Evolutionary conservation across 2,329 filamentous ascomycete species (phyloP).

Genomic region (Diaporthe capsici): DNA sequence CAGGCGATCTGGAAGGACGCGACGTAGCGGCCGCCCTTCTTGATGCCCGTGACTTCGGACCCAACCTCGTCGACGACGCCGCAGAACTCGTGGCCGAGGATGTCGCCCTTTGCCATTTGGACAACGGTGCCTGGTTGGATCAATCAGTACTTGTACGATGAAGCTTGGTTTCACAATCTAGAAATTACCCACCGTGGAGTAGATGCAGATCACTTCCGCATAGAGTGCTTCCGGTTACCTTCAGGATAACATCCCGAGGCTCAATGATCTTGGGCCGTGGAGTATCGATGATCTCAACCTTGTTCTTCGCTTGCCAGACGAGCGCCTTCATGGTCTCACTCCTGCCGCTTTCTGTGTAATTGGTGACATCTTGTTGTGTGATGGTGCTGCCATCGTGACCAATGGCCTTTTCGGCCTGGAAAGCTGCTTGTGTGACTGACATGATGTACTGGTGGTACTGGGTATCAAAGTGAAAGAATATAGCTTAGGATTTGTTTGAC

Average conservation of each 20-base stretch:
- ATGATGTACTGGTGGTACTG: conserved; percentile 53
- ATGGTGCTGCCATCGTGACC: conserved; percentile 77
- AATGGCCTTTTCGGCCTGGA: conserved; percentile 74
- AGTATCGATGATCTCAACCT: conserved; percentile 77
- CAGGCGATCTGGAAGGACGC: conserved; percentile 89
- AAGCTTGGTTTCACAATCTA: background rate
- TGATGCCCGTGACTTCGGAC: conserved; percentile 64
- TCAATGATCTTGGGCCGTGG: conserved; percentile 82
- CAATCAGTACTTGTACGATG: background rate
- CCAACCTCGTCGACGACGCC: conserved; percentile 71
- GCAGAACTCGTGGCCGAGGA: conserved; percentile 75
- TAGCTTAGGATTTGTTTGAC: background rate
- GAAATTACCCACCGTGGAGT: conserved; percentile 59
- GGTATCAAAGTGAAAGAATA: background rate
- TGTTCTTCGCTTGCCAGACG: conserved; percentile 86
- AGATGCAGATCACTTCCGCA: conserved; percentile 73
- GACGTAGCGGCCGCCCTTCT: conserved; percentile 79
- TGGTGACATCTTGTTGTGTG: conserved; percentile 78
- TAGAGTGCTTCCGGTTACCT: conserved; percentile 76
- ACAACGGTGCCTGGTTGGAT: conserved; percentile 59
- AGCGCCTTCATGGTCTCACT: conserved; percentile 83
- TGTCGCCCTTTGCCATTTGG: conserved; percentile 74
- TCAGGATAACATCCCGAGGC: conserved; percentile 82
- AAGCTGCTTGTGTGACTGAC: conserved; percentile 77
- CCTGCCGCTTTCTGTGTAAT: conserved; percentile 65